These are phyloP conservation scores for Petunia axillaris DNA, from an alignment of 257 asterid genomes.

Conservation along the genomic window DNA sequence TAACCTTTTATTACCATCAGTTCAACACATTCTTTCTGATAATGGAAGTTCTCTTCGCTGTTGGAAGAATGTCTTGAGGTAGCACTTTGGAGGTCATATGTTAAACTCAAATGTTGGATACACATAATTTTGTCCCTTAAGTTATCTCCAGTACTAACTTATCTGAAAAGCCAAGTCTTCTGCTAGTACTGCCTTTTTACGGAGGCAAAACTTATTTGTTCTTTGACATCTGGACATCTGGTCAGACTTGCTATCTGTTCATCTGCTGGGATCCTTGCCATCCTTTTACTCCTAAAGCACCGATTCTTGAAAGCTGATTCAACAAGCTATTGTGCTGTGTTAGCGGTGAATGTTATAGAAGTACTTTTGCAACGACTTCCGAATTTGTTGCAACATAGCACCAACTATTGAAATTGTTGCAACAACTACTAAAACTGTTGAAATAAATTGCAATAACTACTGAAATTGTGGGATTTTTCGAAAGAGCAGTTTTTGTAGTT, in stretches of 20 bases:
- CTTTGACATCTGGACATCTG: neutral
- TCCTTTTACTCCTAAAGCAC: conserved; percentile 3
- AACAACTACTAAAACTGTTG: no score
- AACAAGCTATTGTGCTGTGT: conserved; percentile 4
- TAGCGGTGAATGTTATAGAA: neutral
- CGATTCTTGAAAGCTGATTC: neutral
- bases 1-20: conserved; percentile 14
- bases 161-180: conserved; percentile 16
- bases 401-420: no score
- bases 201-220: conserved; percentile 4
- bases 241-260: neutral
- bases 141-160: neutral
- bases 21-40: neutral
- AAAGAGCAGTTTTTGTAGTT: no score
- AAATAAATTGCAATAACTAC: no score
- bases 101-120: conserved; percentile 4
- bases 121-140: neutral
- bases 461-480: no score
- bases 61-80: neutral
- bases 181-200: neutral
- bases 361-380: no score
- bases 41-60: conserved; percentile 1
- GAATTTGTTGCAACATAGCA: no score
- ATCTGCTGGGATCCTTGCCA: conserved; percentile 1
- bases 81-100: conserved; percentile 12